Conservation (phyloP, 345 rosid genomes). For the Erucastrum elatum region DNA sequence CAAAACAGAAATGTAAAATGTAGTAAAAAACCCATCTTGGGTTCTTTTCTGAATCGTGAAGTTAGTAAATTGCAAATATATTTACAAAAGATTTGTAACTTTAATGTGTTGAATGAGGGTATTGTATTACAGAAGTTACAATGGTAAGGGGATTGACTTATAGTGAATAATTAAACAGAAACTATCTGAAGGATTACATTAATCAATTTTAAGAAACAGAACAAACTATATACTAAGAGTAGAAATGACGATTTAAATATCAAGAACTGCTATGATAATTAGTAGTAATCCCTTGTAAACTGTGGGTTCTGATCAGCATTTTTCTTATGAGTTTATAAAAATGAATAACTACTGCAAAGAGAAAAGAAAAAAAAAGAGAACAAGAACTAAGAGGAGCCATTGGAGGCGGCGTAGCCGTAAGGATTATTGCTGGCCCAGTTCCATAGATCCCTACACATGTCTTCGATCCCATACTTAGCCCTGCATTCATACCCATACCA, state of each 20-base stretch:
- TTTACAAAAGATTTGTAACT: neutral
- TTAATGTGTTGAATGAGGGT: neutral
- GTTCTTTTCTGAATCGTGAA: slow-evolving; percentile 13
- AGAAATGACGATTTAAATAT: slow-evolving; percentile 1
- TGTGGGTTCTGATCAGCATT: slow-evolving; percentile 13
- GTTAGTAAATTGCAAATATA: slow-evolving; percentile 33
- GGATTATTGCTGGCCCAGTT: slow-evolving; percentile 98
- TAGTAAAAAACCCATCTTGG: neutral
- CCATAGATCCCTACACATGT: slow-evolving; percentile 96
- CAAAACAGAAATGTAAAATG: neutral
- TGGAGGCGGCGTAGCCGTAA: slow-evolving; percentile 63
- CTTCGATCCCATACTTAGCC: slow-evolving; percentile 75
- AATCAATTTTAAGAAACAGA: neutral
- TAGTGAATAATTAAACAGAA: neutral
- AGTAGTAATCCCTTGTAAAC: slow-evolving; percentile 2
- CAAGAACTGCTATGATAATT: slow-evolving; percentile 14
- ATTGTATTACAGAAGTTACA: neutral
- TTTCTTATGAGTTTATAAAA: neutral
- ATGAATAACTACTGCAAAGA: neutral
- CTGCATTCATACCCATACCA: slow-evolving; percentile 46
- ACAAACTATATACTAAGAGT: neutral
- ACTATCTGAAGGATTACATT: neutral
- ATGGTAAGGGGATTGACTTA: neutral
- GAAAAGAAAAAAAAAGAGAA: neutral
- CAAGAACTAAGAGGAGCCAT: slow-evolving; percentile 23